phyloP scores from a whole-genome alignment of 176 grass and related monocot genomes.

The Phragmites australis region DNA sequence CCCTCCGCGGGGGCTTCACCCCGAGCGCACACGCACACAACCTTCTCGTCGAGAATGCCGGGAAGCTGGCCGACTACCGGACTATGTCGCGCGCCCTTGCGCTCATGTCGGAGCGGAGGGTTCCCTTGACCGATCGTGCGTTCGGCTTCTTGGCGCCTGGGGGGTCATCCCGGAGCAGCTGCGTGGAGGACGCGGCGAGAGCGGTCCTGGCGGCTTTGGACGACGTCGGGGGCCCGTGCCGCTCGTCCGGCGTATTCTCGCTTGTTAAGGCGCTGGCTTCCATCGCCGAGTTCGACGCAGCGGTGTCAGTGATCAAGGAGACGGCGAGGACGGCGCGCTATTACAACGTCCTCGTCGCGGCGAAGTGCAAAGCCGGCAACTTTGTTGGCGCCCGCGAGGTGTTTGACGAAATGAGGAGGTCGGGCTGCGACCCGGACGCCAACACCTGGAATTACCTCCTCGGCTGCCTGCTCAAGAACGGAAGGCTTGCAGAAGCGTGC shows the following conservation, averaged over 20 bases:
- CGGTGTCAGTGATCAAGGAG: conserved; percentile 58
- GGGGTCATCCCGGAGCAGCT: background rate
- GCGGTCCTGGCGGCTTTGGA: conserved; percentile 39
- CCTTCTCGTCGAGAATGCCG: conserved; percentile 71
- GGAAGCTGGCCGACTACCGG: conserved; percentile 51
- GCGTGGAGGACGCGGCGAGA: conserved; percentile 16
- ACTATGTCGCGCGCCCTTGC: conserved; percentile 59
- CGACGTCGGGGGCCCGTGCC: conserved; percentile 48
- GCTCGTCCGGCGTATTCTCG: conserved; percentile 72
- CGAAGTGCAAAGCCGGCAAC: conserved; percentile 61
- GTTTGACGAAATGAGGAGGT: conserved; percentile 76
- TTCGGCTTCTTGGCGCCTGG: conserved; percentile 55
- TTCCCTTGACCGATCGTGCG: conserved; percentile 57
- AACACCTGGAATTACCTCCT: conserved; percentile 89
- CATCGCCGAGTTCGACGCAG: conserved; percentile 57
- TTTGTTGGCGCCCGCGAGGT: conserved; percentile 60
- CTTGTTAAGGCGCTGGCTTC: conserved; percentile 64
- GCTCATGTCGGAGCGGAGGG: conserved; percentile 40
- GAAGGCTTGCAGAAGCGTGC: conserved; percentile 59
- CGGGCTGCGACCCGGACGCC: conserved; percentile 57
- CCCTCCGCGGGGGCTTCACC: conserved; percentile 31
- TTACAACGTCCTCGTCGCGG: conserved; percentile 69
- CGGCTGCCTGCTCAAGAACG: conserved; percentile 68
- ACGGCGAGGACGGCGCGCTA: conserved; percentile 54
- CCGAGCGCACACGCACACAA: conserved; percentile 57